Base-by-base conservation (phyloP, 805 yeast species). In the Candida hungchunana region DNA sequence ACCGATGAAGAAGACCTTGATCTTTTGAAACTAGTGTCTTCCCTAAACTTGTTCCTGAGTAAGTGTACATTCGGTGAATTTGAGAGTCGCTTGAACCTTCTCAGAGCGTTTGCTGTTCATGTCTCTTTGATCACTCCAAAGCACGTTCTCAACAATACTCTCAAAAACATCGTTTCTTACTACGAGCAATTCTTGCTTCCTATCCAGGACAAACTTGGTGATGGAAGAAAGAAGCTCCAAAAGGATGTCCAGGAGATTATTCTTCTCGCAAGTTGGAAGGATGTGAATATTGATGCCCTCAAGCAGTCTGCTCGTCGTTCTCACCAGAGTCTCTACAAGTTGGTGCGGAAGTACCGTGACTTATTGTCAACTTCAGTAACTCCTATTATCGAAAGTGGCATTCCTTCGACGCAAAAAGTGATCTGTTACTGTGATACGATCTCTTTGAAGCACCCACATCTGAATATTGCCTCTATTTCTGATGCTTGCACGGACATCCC, bases 261-360 rank as follows among this genome's bases (percentile, higher is more conserved):
- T 28, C 62, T 86, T 29, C 67, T 93, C 12, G 97, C 98, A 2
- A 85, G 96, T 51, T 94, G 97, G 97, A 88, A 89, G 49, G 99
- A 93, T 62, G 89, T 88, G 10, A 94, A 93, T 52, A 76, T 88
- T 29, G 94, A 84, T 53, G 96, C 98, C 0, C 69, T 93, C 51
- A 88, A 86, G 48, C 97, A 89, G 60, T 86, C 96, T 60, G 93
- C 98, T 6, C 78, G 87, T 45, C 75, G 82, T 31, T 88, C 97
- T 1, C 98, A 94, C 54, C 76, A 77, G 45, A 77, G 71, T 48
- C 75, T 93, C 35, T 90, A 81, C 73, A 93, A 88, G 59, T 57
- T 84, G 34, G 82, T 90, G 9, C 72, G 88, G 39, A 87, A 87
- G 57, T 93, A 85, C 56, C 75, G 97, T 35, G 70, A 71, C 2